These are phyloP conservation scores for Erigeron canadensis DNA, from an alignment of 129 eudicot species.

Conservation along the genomic window DNA sequence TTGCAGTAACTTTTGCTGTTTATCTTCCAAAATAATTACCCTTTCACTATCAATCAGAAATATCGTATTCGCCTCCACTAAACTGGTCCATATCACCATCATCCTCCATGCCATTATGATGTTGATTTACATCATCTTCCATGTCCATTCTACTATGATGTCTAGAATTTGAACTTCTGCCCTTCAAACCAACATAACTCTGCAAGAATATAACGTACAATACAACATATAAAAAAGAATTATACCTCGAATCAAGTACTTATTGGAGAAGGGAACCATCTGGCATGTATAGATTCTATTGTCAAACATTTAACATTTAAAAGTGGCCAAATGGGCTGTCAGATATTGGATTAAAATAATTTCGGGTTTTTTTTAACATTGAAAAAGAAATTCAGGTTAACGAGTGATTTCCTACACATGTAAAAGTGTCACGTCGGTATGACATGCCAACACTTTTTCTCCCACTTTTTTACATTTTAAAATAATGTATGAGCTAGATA, in stretches of 20 bases:
- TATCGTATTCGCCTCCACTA: slow-evolving; percentile 30
- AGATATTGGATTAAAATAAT: background rate
- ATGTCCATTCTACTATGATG: slow-evolving; percentile 34
- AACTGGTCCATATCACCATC: slow-evolving; percentile 35
- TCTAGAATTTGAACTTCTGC: slow-evolving; percentile 33
- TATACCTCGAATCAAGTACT: background rate
- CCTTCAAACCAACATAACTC: slow-evolving; percentile 23
- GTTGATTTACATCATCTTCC: slow-evolving; percentile 31
- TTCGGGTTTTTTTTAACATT: no score
- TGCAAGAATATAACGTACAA: slow-evolving; percentile 9
- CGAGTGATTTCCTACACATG: background rate
- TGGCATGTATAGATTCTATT: background rate
- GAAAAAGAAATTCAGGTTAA: background rate
- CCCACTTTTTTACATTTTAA: no score
- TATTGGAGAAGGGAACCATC: background rate
- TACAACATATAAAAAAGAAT: background rate
- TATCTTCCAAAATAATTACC: slow-evolving; percentile 15
- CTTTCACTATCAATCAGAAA: slow-evolving; percentile 21
- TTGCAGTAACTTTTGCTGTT: slow-evolving; percentile 19
- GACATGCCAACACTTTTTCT: no score
- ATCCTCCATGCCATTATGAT: slow-evolving; percentile 27
- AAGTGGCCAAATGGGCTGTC: background rate
- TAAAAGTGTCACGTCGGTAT: background rate
- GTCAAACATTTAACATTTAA: background rate
- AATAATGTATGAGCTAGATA: no score